Evolutionary conservation across 345 rosid genomes (phyloP), one percentile per base, ranked within the genome.

Genomic region (Salix suchowensis): DNA sequence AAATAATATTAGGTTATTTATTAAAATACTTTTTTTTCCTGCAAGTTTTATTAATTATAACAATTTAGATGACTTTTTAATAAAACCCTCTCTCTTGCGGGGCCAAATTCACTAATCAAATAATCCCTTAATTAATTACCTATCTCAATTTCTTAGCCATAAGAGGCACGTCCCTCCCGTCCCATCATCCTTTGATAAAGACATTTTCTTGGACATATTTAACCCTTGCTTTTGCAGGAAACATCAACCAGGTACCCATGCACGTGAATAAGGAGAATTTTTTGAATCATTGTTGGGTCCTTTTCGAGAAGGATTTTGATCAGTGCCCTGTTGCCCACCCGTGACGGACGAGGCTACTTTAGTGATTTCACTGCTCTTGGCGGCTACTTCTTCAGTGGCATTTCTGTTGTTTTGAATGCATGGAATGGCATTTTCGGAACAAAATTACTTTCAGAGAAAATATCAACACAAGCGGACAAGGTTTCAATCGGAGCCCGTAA

Each of bases 281-380:
- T 77, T 65, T 48, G 79, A 64, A 74, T 75, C 68, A 26, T 55
- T 79, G 87, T 74, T 83, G 70, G 80, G 82, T 77, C 81, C 74
- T 75, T 79, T 82, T 82, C 87, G 84, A 82, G 78, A 73, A 82
- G 66, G 85, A 82, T 74, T 37, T 65, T 61, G 58, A n/a, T 52
- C 62, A 18, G 65, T 58, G 80, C 77, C 40, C 40, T 1, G 0
- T 30, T 30, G 8, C 39, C 67, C 82, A 23, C 77, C 88, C 81
- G 88, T 82, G 88, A 82, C 65, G 18, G 21, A 0, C 8, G 74
- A 71, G 82, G 74, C 68, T 69, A 60, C 70, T 74, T 58, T 69
- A 12, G 86, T 80, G 24, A 62, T 60, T 80, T 71, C 24, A 2
- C 36, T 11, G 28, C 65, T 80, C 83, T 24, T 61, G 68, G 58